Conservation (phyloP, 106 monocot genomes). For the Hemerocallis citrina region DNA sequence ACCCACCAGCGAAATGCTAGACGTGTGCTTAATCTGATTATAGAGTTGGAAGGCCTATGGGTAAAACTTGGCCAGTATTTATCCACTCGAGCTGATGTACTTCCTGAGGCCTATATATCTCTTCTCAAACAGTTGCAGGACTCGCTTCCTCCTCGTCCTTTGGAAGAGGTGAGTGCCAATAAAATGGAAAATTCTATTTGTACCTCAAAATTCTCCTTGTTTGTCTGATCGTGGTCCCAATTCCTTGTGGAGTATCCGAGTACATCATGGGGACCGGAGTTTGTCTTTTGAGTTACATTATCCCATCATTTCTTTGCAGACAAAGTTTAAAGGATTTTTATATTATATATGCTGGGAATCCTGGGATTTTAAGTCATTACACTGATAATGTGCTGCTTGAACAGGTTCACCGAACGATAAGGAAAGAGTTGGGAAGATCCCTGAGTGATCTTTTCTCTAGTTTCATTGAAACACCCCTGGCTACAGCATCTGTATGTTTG, state of each 20-base stretch:
- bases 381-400: constrained; percentile 3
- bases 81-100: constrained; percentile 92
- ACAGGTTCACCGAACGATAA: constrained; percentile 77
- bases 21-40: constrained; percentile 75
- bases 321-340: neutral
- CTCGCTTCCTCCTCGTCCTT: constrained; percentile 89
- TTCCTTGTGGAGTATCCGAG: neutral
- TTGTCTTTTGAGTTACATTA: neutral
- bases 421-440: constrained; percentile 59
- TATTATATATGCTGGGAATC: neutral
- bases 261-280: neutral
- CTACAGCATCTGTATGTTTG: constrained; percentile 89
- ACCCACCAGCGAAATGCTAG: constrained; percentile 83
- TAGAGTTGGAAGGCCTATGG: constrained; percentile 95
- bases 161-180: constrained; percentile 56
- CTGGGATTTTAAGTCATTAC: neutral
- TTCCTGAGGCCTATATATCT: constrained; percentile 77
- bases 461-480: constrained; percentile 73
- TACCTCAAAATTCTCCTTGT: neutral
- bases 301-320: neutral
- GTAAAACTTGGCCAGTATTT: constrained; percentile 96
- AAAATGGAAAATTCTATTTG: neutral
- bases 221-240: neutral
- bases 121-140: constrained; percentile 87
- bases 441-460: constrained; percentile 59